phyloP scores from a whole-genome alignment of 2,329 filamentous ascomycete species.

The Phoma sp. region DNA sequence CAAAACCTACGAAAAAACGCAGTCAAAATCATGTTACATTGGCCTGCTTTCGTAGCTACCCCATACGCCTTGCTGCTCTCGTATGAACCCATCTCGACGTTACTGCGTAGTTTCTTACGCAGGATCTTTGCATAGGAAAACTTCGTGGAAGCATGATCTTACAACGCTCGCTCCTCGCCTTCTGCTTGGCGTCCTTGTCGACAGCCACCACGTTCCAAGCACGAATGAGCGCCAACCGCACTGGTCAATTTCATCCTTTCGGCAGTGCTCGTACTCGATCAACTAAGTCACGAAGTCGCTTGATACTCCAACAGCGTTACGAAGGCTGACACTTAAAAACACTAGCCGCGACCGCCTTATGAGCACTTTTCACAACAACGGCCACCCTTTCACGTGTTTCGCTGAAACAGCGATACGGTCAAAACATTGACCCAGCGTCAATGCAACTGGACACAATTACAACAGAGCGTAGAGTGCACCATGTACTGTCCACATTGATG shows the following conservation, averaged over 20 bases:
- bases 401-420: no score
- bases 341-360: neutral
- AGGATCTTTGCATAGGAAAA: constrained; percentile 29
- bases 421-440: no score
- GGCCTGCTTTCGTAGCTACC: constrained; percentile 29
- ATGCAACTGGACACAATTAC: no score
- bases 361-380: neutral
- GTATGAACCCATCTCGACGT: constrained; percentile 19
- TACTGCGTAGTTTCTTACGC: constrained; percentile 26
- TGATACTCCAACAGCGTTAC: constrained; percentile 36
- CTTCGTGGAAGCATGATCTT: constrained; percentile 27
- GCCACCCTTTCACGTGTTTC: no score
- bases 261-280: constrained; percentile 33
- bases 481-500: no score
- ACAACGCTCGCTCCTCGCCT: constrained; percentile 15
- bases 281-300: constrained; percentile 37
- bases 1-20: constrained; percentile 9
- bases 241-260: constrained; percentile 30
- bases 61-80: constrained; percentile 19
- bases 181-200: constrained; percentile 25
- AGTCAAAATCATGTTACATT: constrained; percentile 21
- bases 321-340: constrained; percentile 9
- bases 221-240: constrained; percentile 26
- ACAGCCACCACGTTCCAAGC: constrained; percentile 29
- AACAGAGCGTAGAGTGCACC: no score